Evolutionary conservation across 441 rosid genomes (phyloP).

Genomic region (Hura crepitans): DNA sequence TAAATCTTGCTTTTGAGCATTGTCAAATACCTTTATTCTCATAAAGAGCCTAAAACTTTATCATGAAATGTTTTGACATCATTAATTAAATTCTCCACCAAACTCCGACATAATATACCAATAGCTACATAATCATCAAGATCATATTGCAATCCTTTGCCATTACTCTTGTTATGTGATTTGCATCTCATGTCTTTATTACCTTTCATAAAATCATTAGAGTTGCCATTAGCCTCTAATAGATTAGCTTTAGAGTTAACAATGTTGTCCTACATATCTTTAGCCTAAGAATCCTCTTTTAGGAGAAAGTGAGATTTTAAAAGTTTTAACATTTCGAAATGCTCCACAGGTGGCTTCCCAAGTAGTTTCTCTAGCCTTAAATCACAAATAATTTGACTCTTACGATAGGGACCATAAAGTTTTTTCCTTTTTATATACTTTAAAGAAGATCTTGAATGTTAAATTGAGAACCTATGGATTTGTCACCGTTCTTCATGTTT

Average conservation of each 20-base stretch:
- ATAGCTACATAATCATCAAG: constrained; percentile 88
- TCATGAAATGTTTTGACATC: constrained; percentile 65
- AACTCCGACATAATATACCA: constrained; percentile 70
- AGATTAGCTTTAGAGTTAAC: constrained; percentile 66
- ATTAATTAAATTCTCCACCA: constrained; percentile 67
- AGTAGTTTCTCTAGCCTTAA: constrained; percentile 72
- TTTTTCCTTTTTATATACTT: constrained; percentile 82
- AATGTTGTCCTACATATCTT: constrained; percentile 54
- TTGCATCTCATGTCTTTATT: constrained; percentile 69
- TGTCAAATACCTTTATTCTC: constrained; percentile 80
- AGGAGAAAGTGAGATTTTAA: constrained; percentile 76
- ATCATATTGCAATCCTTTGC: constrained; percentile 71
- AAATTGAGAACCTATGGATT: constrained; percentile 62
- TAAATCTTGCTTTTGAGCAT: constrained; percentile 82
- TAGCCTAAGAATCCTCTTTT: constrained; percentile 64
- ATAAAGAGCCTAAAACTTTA: constrained; percentile 78
- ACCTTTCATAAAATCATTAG: constrained; percentile 34
- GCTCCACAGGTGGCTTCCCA: constrained; percentile 89
- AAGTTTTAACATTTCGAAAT: constrained; percentile 94
- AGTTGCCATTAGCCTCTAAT: constrained; percentile 61
- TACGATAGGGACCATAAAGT: constrained; percentile 88
- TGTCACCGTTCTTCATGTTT: constrained; percentile 86
- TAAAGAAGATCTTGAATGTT: constrained; percentile 76
- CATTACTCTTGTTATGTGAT: constrained; percentile 62
- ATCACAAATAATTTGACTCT: constrained; percentile 89